phyloP scores from a whole-genome alignment of 2,329 filamentous ascomycete species.

The Pyrenochaeta sp. region DNA sequence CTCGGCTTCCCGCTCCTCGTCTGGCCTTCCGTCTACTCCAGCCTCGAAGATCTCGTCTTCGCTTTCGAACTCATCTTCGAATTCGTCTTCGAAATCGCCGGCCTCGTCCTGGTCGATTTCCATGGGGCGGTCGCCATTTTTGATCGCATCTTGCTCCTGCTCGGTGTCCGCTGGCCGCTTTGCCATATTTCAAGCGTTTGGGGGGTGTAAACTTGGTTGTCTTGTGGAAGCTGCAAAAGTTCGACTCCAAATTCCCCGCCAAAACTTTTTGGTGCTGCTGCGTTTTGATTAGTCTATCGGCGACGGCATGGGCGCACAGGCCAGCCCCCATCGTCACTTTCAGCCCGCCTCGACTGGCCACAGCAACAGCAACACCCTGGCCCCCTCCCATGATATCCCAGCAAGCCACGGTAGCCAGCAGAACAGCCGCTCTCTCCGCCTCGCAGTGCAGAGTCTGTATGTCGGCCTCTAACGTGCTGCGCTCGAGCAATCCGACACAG shows the following conservation, averaged over 20 bases:
- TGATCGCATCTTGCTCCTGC: conserved; percentile 62
- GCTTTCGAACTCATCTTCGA: conserved; percentile 89
- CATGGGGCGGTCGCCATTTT: conserved; percentile 68
- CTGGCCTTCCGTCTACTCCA: conserved; percentile 89
- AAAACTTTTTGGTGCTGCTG: conserved; percentile 28
- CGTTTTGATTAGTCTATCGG: conserved; percentile 13
- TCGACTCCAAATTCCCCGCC: conserved; percentile 9
- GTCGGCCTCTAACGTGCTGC: neutral
- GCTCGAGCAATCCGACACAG: neutral
- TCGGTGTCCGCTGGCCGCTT: conserved; percentile 66
- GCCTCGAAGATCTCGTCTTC: conserved; percentile 94
- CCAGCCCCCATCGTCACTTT: conserved; percentile 7
- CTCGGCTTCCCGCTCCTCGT: conserved; percentile 90
- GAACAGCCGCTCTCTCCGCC: neutral
- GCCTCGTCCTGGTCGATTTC: conserved; percentile 57
- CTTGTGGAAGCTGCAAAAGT: conserved; percentile 10
- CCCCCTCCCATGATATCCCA: conserved; percentile 19
- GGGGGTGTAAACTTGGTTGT: conserved; percentile 1
- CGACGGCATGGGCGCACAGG: neutral
- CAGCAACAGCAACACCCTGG: conserved; percentile 1
- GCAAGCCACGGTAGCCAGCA: conserved; percentile 27
- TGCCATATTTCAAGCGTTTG: conserved; percentile 57
- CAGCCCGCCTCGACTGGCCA: conserved; percentile 7
- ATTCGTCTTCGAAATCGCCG: conserved; percentile 92
- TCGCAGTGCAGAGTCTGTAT: conserved; percentile 1